A percentile compares a stretch with the other conserved stretches of the same genome.
Conservation (phyloP, 2,329 filamentous ascomycete genomes). For the Fonsecaea nubica region DNA sequence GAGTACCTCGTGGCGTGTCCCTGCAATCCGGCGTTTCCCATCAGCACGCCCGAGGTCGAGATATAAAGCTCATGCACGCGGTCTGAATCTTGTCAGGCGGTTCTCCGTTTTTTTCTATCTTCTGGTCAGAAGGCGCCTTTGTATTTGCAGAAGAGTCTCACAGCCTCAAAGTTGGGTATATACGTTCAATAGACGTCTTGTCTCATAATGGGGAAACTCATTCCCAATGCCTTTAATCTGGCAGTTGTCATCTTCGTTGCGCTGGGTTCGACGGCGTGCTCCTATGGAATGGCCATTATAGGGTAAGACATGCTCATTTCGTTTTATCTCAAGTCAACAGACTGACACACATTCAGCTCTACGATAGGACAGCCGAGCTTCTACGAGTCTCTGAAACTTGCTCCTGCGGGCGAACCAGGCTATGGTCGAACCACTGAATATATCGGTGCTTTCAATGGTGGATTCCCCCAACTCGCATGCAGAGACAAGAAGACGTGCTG, state of each 20-base stretch:
- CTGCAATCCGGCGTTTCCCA: conserved; percentile 12
- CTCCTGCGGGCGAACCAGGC: conserved; percentile 47
- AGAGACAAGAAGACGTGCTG: neutral
- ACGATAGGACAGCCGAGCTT: conserved; percentile 57
- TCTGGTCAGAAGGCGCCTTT: neutral
- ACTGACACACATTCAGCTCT: conserved; percentile 22
- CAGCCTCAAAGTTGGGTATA: neutral
- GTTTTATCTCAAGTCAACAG: neutral
- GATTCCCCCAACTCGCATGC: neutral
- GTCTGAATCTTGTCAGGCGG: neutral
- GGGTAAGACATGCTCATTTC: conserved; percentile 38
- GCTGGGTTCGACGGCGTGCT: conserved; percentile 45
- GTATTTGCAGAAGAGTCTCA: neutral
- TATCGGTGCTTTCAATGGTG: conserved; percentile 55
- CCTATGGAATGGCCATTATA: conserved; percentile 48
- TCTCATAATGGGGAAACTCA: conserved; percentile 36
- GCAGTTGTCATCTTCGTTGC: conserved; percentile 46
- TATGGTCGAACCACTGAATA: conserved; percentile 52
- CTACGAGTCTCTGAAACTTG: conserved; percentile 52
- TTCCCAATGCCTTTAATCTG: conserved; percentile 45
- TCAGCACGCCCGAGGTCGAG: neutral
- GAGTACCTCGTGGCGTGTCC: neutral
- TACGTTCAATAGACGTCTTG: neutral
- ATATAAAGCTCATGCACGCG: neutral
- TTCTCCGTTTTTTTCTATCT: neutral